A percentile compares a stretch with the other conserved stretches of the same genome.
phyloP scores from a whole-genome alignment of 257 asterid species.

The Ligustrum vulgare region DNA sequence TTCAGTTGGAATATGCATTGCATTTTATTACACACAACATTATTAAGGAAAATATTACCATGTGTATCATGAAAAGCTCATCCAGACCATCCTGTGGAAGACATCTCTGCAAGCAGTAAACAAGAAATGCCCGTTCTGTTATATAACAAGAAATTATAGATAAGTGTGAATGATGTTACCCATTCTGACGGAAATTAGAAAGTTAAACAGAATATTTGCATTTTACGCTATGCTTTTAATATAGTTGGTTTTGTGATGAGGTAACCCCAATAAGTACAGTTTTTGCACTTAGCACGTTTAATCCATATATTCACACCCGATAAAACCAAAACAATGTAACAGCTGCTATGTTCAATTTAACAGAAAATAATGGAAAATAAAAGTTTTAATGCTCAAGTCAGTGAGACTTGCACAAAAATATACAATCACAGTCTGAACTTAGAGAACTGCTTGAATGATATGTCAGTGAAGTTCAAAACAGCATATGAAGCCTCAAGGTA shows the following conservation, averaged over 20 bases:
- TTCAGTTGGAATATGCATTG: background rate
- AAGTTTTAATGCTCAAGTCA: background rate
- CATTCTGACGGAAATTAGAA: conserved; percentile 8
- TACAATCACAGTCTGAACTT: background rate
- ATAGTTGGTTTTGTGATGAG: background rate
- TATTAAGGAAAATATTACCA: conserved; percentile 54
- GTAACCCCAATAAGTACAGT: background rate
- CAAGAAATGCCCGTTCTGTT: conserved; percentile 6
- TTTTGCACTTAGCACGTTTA: background rate
- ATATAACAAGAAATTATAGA: background rate
- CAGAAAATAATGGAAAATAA: background rate
- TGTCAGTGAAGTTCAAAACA: background rate
- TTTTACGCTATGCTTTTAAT: background rate
- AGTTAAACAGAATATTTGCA: background rate
- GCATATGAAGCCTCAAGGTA: background rate
- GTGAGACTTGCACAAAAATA: background rate
- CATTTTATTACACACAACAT: conserved; percentile 4
- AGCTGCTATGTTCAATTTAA: background rate
- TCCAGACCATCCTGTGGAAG: conserved; percentile 87
- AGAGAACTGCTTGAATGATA: background rate
- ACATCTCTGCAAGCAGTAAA: conserved; percentile 68
- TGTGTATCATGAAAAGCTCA: conserved; percentile 84
- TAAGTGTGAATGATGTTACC: background rate
- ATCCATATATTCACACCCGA: background rate
- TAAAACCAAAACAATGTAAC: background rate